Base-by-base conservation (phyloP, 768 basidiomycete genomes). In the Clitopilus passeckerianus region DNA sequence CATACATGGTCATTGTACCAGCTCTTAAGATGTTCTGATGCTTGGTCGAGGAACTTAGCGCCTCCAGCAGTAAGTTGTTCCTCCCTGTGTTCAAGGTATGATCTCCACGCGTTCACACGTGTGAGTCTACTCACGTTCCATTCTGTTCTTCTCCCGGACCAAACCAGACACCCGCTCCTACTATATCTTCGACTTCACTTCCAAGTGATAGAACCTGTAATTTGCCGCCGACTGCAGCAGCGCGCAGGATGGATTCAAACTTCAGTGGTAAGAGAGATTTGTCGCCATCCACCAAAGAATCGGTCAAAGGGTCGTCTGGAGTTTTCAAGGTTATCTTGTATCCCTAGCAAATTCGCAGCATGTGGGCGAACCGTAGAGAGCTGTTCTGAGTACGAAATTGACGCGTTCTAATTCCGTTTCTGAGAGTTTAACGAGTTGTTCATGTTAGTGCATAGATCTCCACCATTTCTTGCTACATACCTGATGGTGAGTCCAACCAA, bases 1-100 rank as follows among this genome's bases (percentile, higher is more conserved):
- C 69, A 41, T 18, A 71, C 68, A 57, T 69, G 65, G 1, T 66
- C 59, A 22, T 62, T 60, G 68, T 70, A 72, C 71, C 72, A 74
- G 6, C 56, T 57, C 27, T 57, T 61, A 9, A 65, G 50, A 6
- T 58, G 59, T 0, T 57, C 59, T 0, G 64, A 60, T 5, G 67
- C 30, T 7, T 56, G 53, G 3, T 62, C 59, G 23, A 72, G 50
- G 54, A 70, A 71, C 24, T 68, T 57, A 23, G 71, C 64, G 71
- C 72, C 72, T 8, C 69, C 70, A n/a, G 63, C 63, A 5, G 62
- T 67, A 20, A 68, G 65, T 61, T 70, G 63, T 57, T 70, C 70
- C 46, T 67, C 63, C 46, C 60, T 60, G 27, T 22, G 4, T 22
- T 22, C 27, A 22, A 15, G 6, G 8, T 23, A 16, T 7, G 27